Conservation (phyloP, 2,329 filamentous ascomycete genomes). For the Epicoccum nigrum region DNA sequence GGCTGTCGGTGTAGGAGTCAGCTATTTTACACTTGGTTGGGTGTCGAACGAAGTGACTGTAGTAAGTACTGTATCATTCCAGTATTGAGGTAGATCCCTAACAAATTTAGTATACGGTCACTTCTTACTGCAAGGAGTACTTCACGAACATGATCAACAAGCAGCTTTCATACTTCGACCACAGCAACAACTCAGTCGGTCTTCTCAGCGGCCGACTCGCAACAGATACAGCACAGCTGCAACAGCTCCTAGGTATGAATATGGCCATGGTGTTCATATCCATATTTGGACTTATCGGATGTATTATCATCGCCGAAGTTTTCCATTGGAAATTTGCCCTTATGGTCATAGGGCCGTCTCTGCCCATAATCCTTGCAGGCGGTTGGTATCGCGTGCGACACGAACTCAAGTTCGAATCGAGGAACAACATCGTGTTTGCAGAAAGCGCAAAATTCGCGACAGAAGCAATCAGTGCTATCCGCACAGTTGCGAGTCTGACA, state of each 20-base stretch:
- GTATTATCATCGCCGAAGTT: slow-evolving; percentile 69
- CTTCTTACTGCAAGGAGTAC: slow-evolving; percentile 79
- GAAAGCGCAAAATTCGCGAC: slow-evolving; percentile 85
- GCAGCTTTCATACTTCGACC: slow-evolving; percentile 90
- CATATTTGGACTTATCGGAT: slow-evolving; percentile 74
- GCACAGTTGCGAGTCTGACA: slow-evolving; percentile 90
- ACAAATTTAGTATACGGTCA: slow-evolving; percentile 45
- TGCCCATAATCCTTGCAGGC: slow-evolving; percentile 78
- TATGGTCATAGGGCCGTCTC: slow-evolving; percentile 66
- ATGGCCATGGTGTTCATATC: slow-evolving; percentile 82
- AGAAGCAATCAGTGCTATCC: slow-evolving; percentile 88
- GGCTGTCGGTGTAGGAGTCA: slow-evolving; percentile 27
- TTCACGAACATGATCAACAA: slow-evolving; percentile 89
- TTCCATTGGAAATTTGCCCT: slow-evolving; percentile 87
- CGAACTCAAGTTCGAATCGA: slow-evolving; percentile 32
- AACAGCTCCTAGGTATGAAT: slow-evolving; percentile 35
- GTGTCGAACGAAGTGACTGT: slow-evolving; percentile 31
- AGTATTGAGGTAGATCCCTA: background rate
- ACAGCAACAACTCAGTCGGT: slow-evolving; percentile 84
- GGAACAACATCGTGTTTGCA: slow-evolving; percentile 74
- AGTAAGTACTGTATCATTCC: slow-evolving; percentile 14
- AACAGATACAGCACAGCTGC: slow-evolving; percentile 33
- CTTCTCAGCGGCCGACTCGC: slow-evolving; percentile 71
- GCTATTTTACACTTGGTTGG: slow-evolving; percentile 34
- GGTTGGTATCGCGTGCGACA: slow-evolving; percentile 77